Evolutionary conservation across 2,329 filamentous ascomycete genomes (phyloP).

Genomic region (Trichoderma semiorbis): DNA sequence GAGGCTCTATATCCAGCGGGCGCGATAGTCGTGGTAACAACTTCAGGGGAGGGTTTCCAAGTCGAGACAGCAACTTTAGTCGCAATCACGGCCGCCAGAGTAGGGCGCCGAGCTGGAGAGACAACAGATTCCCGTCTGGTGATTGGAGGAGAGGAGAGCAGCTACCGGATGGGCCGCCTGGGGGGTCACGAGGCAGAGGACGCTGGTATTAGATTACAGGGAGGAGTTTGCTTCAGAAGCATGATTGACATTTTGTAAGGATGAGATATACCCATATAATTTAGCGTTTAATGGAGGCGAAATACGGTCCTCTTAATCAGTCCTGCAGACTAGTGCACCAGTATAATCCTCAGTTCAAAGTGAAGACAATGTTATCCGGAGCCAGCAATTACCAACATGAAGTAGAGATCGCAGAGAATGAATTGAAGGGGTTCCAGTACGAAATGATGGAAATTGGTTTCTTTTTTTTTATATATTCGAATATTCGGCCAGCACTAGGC

Average conservation of each 20-base stretch:
- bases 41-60: slow-evolving; percentile 25
- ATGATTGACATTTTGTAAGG: slow-evolving; percentile 4
- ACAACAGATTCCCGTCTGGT: slow-evolving; percentile 44
- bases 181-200: slow-evolving; percentile 28
- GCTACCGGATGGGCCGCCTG: slow-evolving; percentile 50
- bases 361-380: background rate
- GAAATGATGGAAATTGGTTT: background rate
- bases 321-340: background rate
- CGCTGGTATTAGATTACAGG: slow-evolving; percentile 26
- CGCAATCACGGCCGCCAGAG: slow-evolving; percentile 36
- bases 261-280: slow-evolving; percentile 29
- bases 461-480: background rate
- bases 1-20: slow-evolving; percentile 24
- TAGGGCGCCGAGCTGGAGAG: slow-evolving; percentile 37
- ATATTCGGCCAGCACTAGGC: background rate
- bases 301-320: background rate
- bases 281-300: background rate
- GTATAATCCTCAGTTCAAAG: background rate
- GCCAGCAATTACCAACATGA: background rate
- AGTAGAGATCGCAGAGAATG: background rate
- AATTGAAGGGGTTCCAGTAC: background rate
- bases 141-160: slow-evolving; percentile 67
- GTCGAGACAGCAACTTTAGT: slow-evolving; percentile 30
- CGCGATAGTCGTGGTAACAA: slow-evolving; percentile 25
- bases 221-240: background rate